A percentile compares a stretch with the other conserved stretches of the same genome.
Conservation (phyloP, 2,329 filamentous ascomycete species). For the Talaromyces rugulosus region DNA sequence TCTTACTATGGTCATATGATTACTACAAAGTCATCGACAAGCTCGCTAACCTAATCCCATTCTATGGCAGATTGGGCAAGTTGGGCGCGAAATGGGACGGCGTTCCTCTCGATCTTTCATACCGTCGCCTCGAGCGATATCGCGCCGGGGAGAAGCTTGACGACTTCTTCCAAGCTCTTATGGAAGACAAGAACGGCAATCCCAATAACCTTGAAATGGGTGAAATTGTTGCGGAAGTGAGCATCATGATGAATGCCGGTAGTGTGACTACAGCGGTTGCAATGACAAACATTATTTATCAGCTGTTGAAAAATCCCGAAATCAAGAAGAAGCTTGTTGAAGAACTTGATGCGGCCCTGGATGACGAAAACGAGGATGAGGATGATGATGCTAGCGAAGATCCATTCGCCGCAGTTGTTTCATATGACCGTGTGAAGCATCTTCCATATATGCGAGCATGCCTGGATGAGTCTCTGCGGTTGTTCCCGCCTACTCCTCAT, state of each 20-base stretch:
- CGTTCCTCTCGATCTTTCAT: background rate
- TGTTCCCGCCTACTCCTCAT: background rate
- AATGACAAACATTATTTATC: background rate
- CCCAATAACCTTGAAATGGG: slow-evolving; percentile 49
- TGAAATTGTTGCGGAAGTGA: slow-evolving; percentile 51
- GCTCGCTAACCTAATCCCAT: background rate
- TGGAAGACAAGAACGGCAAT: slow-evolving; percentile 42
- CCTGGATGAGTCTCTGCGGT: background rate
- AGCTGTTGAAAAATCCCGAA: background rate
- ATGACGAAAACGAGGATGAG: background rate
- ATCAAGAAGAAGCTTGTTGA: background rate
- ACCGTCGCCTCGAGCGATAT: background rate
- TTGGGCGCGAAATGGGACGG: background rate
- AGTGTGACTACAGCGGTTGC: slow-evolving; percentile 9
- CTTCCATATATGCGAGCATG: background rate
- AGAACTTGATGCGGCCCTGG: background rate
- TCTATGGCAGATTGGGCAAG: background rate
- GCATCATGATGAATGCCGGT: slow-evolving; percentile 6
- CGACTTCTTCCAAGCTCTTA: slow-evolving; percentile 53
- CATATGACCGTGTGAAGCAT: background rate
- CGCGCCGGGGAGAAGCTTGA: slow-evolving; percentile 46
- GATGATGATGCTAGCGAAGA: background rate
- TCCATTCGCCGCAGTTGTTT: background rate
- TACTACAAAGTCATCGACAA: background rate
- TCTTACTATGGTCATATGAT: background rate